Base-by-base conservation (phyloP, 768 basidiomycete genomes). In the Tricholoma hemisulphureum region DNA sequence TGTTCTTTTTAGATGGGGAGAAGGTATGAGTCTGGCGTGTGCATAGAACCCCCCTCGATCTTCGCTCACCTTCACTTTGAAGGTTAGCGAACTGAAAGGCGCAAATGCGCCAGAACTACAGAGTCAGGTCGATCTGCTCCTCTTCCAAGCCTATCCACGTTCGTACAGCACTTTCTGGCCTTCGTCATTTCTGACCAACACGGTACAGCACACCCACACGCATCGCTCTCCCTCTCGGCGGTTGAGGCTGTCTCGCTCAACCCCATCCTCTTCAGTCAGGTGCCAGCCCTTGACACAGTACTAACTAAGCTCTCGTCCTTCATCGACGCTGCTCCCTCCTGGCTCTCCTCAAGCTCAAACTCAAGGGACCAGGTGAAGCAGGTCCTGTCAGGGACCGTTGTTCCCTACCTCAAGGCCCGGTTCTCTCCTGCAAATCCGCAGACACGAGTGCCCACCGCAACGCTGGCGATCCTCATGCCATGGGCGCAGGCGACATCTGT, bases 71-170 rank as follows among this genome's bases (percentile, higher is more conserved):
- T n/a, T n/a, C n/a, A n/a, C n/a, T n/a, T 29, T 45, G 13, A 62
- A 93, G 89, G 74, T 81, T 4, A 75, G 85, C 29, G 90, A 93
- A 65, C 52, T 93, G 53, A 87, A 85, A 64, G 93, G 93, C 0
- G 88, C 83, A 1, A 75, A 93, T 71, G 79, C 79, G 1, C 75
- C 75, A 2, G 92, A 93, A 66, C 72, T 96, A 41, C 78, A 80
- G 59, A 81, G 86, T 0, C 89, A 93, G 66, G 79, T 93, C 1
- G 86, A 91, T 69, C 67, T 93, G 51, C 73, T 95, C 29, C 69
- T 91, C 6, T 91, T 81, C 70, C 82, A 86, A 59, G 89, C 88
- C 0, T 93, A 84, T 67, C 93, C 94, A 56, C 88, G 92, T 93
- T 66, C 41, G 90, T 79, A 16, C 48, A 13, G n/a, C 46, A n/a